phyloP scores from a whole-genome alignment of 2,329 filamentous ascomycete species.

The Drechslera avenae region DNA sequence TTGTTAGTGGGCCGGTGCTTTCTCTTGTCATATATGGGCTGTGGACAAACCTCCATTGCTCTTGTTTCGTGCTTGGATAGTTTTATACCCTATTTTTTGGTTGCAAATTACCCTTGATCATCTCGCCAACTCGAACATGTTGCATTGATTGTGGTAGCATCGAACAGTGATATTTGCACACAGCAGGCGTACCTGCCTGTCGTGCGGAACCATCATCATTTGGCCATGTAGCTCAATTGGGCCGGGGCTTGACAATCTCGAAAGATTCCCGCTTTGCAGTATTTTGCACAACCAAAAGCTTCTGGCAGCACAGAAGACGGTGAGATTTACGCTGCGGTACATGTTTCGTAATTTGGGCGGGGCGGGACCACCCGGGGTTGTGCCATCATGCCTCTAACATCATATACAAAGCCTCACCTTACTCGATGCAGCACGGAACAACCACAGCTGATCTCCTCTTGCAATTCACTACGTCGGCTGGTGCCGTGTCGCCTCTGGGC shows the following conservation, averaged over 20 bases:
- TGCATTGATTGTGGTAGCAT: neutral
- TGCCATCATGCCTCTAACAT: conserved; percentile 5
- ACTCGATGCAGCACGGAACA: conserved; percentile 28
- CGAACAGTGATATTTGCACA: neutral
- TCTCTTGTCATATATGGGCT: neutral
- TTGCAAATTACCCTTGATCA: neutral
- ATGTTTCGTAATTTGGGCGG: conserved; percentile 11
- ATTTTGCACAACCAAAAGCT: neutral
- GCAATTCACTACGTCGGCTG: conserved; percentile 16
- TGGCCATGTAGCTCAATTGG: neutral
- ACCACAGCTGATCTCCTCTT: conserved; percentile 24
- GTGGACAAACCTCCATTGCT: neutral
- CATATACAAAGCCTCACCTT: neutral
- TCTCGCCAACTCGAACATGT: neutral
- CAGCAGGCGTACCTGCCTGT: neutral
- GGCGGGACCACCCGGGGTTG: conserved; percentile 6
- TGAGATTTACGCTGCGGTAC: neutral
- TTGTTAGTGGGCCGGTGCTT: neutral
- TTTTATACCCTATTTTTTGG: conserved; percentile 16
- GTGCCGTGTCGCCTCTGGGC: conserved; percentile 17
- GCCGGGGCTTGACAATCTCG: neutral
- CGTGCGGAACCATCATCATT: neutral
- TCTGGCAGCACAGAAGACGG: too few species aligned
- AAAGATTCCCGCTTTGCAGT: neutral
- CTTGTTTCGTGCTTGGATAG: conserved; percentile 5